Conservation (phyloP, 2,329 filamentous ascomycete species). For the Davidsoniella virescens region DNA sequence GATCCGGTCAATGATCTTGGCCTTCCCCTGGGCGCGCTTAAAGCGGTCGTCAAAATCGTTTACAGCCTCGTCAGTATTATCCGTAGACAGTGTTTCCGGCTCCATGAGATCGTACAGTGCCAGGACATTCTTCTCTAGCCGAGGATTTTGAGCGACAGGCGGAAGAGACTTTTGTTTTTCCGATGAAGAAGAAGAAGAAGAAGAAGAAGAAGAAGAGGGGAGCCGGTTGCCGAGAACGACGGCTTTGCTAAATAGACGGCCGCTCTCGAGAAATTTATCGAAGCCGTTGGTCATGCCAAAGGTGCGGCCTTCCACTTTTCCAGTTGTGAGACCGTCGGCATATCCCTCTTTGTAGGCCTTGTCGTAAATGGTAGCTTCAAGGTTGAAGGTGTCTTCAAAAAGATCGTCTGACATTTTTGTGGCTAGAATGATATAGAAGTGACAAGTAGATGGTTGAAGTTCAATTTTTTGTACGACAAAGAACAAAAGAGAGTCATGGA, state of each 20-base stretch:
- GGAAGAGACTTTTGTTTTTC: slow-evolving; percentile 20
- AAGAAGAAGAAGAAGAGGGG: not conserved
- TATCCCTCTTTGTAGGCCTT: slow-evolving; percentile 65
- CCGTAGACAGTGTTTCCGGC: slow-evolving; percentile 56
- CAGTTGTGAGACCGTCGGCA: slow-evolving; percentile 59
- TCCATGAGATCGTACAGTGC: slow-evolving; percentile 65
- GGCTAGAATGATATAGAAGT: not conserved
- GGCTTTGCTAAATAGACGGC: slow-evolving; percentile 60
- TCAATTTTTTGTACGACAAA: not conserved
- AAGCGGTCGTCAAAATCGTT: slow-evolving; percentile 81
- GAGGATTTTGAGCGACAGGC: slow-evolving; percentile 37
- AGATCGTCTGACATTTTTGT: slow-evolving; percentile 24
- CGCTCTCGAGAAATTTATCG: slow-evolving; percentile 75
- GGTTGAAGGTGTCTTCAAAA: slow-evolving; percentile 40
- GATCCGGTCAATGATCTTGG: slow-evolving; percentile 68
- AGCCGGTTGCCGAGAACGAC: slow-evolving; percentile 71
- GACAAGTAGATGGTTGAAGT: not conserved
- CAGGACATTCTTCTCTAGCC: slow-evolving; percentile 61
- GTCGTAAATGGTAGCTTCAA: slow-evolving; percentile 58
- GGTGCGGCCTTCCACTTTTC: slow-evolving; percentile 72
- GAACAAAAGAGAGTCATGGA: too few species aligned
- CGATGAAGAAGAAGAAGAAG: not conserved
- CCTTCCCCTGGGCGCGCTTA: slow-evolving; percentile 68
- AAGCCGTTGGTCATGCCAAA: slow-evolving; percentile 88
- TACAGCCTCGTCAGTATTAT: slow-evolving; percentile 78